These are phyloP conservation scores for Trametes coccinea DNA, from an alignment of 768 basidiomycete species.

Conservation along the genomic window DNA sequence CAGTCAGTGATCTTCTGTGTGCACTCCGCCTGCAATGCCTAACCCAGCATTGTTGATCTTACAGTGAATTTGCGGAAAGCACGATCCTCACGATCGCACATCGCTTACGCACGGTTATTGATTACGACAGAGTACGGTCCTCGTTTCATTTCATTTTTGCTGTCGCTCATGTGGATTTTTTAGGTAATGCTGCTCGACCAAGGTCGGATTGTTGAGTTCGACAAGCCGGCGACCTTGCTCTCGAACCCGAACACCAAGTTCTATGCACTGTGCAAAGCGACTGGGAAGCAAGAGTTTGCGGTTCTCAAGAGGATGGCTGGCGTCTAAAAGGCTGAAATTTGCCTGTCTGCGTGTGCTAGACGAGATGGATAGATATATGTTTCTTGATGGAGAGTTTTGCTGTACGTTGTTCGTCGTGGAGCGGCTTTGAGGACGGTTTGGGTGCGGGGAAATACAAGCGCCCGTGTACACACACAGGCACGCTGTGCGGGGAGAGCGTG, in stretches of 20 bases:
- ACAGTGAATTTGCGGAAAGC: slow-evolving; percentile 74
- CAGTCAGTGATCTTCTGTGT: slow-evolving; percentile 60
- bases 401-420: no score
- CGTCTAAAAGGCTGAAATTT: slow-evolving; percentile 3
- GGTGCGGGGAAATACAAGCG: no score
- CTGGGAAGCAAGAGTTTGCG: slow-evolving; percentile 70
- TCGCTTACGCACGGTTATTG: slow-evolving; percentile 75
- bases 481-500: background rate
- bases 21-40: slow-evolving; percentile 11
- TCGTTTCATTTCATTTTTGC: slow-evolving; percentile 2
- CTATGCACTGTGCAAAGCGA: slow-evolving; percentile 68
- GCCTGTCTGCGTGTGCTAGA: background rate
- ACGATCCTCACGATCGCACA: slow-evolving; percentile 86
- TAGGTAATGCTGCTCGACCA: slow-evolving; percentile 79
- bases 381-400: slow-evolving; percentile 2
- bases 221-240: slow-evolving; percentile 59
- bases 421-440: no score
- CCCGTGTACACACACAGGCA: no score
- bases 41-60: background rate
- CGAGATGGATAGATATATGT: background rate
- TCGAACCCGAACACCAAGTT: slow-evolving; percentile 60
- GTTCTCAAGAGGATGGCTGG: slow-evolving; percentile 69
- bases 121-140: slow-evolving; percentile 72
- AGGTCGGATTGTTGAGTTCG: slow-evolving; percentile 78
- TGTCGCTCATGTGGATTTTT: slow-evolving; percentile 6